A percentile compares a stretch with the other conserved stretches of the same genome.
Conservation (phyloP, 495 filamentous ascomycete species). For the Collariella sp. region DNA sequence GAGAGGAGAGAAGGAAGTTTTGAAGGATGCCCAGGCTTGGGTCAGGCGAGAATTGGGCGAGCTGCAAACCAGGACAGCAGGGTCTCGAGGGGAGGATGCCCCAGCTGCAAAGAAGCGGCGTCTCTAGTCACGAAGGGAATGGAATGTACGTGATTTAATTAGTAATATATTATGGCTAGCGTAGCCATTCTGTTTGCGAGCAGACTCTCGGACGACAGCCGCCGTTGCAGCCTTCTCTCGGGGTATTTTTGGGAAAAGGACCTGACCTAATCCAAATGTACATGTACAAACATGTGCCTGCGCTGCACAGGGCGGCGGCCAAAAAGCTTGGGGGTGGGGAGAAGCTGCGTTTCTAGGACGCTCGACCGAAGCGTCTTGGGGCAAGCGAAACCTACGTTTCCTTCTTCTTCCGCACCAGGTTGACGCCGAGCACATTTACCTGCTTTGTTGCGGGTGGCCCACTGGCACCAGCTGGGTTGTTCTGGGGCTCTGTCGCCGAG, state of each 20-base stretch:
- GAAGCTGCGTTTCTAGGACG: no score
- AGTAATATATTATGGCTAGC: conserved; percentile 14
- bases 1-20: conserved; percentile 70
- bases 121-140: conserved; percentile 1
- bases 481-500: not conserved
- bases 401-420: conserved; percentile 19
- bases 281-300: no score
- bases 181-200: no score
- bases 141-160: not conserved
- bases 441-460: not conserved
- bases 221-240: conserved; percentile 32
- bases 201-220: conserved; percentile 52
- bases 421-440: conserved; percentile 23
- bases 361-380: no score
- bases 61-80: not conserved
- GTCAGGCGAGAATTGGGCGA: conserved; percentile 10
- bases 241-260: conserved; percentile 43
- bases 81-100: conserved; percentile 6
- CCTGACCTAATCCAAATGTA: not conserved
- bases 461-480: conserved; percentile 7
- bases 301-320: no score
- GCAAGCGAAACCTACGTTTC: conserved; percentile 8
- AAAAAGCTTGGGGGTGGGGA: no score
- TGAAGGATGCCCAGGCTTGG: conserved; percentile 37
- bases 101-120: conserved; percentile 19